Conservation (phyloP, 1,284 basidiomycete genomes). For the Neotropicomus parvogracilis region DNA sequence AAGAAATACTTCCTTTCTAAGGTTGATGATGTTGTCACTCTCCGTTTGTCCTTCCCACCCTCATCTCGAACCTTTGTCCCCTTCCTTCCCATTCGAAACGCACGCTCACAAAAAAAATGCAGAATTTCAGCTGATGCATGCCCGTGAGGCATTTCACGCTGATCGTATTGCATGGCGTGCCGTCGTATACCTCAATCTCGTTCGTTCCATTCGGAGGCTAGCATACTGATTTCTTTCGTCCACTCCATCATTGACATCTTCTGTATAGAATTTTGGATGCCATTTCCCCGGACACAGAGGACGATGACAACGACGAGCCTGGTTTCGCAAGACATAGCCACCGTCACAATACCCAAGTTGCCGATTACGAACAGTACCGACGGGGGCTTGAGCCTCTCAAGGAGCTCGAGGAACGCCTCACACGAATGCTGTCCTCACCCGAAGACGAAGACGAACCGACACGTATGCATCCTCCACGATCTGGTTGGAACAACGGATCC, state of each 20-base stretch:
- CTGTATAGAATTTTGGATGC: constrained; percentile 66
- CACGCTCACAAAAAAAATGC: constrained; percentile 19
- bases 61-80: not conserved
- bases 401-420: constrained; percentile 65
- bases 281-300: constrained; percentile 60
- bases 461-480: constrained; percentile 37
- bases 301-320: constrained; percentile 47
- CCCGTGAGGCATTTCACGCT: constrained; percentile 66
- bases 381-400: constrained; percentile 58
- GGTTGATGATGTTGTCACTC: constrained; percentile 1
- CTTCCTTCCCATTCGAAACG: not conserved
- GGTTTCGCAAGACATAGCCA: constrained; percentile 40
- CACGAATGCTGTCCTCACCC: constrained; percentile 56
- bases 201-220: constrained; percentile 71
- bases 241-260: constrained; percentile 1
- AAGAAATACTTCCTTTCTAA: constrained; percentile 9
- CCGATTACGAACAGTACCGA: constrained; percentile 60
- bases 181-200: constrained; percentile 80
- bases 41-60: constrained; percentile 1
- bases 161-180: constrained; percentile 80
- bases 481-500: constrained; percentile 35
- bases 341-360: constrained; percentile 47
- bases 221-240: constrained; percentile 15
- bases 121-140: constrained; percentile 80
- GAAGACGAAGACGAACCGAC: constrained; percentile 58